Base-by-base conservation (phyloP, 176 grass and related monocot species). In the Cymbopogon citratus region DNA sequence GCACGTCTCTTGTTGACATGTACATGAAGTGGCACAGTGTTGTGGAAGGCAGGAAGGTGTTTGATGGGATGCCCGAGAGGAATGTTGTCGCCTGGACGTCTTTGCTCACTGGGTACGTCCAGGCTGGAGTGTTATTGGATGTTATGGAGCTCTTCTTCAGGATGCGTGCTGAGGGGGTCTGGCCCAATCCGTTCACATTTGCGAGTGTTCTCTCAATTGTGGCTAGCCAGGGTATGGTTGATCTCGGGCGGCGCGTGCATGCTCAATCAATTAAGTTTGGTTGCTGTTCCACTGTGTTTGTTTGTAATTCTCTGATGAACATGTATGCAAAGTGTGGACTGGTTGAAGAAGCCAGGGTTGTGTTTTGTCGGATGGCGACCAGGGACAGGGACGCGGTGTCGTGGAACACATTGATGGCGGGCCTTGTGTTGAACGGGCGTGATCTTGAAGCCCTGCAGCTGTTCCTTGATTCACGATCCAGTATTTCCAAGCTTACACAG, bases 221-320 rank as follows among this genome's bases (percentile, higher is more conserved):
- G 12, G 88, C 92, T 0, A 76, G 66, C 54, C 49, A 74, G 49
- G 76, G 83, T 1, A 21, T 67, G 19, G 39, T 65, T 9, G 72
- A 61, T 21, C 60, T 79, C 3, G 92, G 89, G 69, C 78, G 5
- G 72, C 23, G 68, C 1, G 54, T 91, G 61, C 89, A 91, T 12
- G 64, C 83, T 51, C 84, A 89, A 26, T 75, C 79, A 27, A 60
- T 94, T 8, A 91, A 88, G 48, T 94, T 91, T 51, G 92, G 92
- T 28, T 84, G 74, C 29, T 13, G 18, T 8, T 77, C 68, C 8
- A 66, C 73, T 0, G 60, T 84, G 9, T 80, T 72, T 9, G 80
- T 88, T 49, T 91, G 91, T 9, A 94, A 91, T 69, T 80, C 88
- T 8, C 86, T 94, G 40, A 88, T 94, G 66, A 94, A 86, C 80